Conservation (phyloP, 2,329 filamentous ascomycete species). For the Phoma sp. region DNA sequence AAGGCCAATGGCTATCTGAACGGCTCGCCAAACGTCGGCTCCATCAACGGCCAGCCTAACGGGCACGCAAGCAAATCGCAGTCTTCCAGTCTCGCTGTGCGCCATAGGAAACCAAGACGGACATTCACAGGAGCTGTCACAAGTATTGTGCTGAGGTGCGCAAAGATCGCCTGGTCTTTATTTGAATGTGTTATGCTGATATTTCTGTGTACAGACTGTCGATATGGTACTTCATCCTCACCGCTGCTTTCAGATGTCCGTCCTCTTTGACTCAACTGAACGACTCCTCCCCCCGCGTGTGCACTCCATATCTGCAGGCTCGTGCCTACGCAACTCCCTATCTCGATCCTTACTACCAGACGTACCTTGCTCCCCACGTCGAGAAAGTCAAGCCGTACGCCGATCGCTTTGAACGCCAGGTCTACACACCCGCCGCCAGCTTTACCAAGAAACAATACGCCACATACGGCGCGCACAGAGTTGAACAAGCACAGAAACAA, state of each 20-base stretch:
- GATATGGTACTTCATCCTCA: constrained; percentile 86
- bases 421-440: constrained; percentile 71
- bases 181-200: neutral
- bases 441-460: constrained; percentile 67
- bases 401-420: constrained; percentile 59
- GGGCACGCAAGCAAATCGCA: constrained; percentile 37
- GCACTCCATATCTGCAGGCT: constrained; percentile 77
- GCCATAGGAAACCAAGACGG: constrained; percentile 27
- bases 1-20: constrained; percentile 34
- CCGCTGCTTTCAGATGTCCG: constrained; percentile 82
- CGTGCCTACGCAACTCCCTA: constrained; percentile 74
- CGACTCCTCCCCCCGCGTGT: constrained; percentile 75
- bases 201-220: constrained; percentile 58
- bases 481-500: constrained; percentile 70
- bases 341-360: constrained; percentile 81
- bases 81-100: constrained; percentile 24
- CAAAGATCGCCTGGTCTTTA: neutral
- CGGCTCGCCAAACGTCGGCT: constrained; percentile 26
- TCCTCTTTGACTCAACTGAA: constrained; percentile 69
- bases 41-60: constrained; percentile 31
- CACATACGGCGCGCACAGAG: constrained; percentile 76
- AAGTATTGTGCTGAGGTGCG: constrained; percentile 42
- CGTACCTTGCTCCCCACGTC: constrained; percentile 84
- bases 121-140: constrained; percentile 36
- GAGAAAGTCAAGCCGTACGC: constrained; percentile 76